Base-by-base conservation (phyloP, 2,329 filamentous ascomycete genomes). In the Akanthomyces lecanii region DNA sequence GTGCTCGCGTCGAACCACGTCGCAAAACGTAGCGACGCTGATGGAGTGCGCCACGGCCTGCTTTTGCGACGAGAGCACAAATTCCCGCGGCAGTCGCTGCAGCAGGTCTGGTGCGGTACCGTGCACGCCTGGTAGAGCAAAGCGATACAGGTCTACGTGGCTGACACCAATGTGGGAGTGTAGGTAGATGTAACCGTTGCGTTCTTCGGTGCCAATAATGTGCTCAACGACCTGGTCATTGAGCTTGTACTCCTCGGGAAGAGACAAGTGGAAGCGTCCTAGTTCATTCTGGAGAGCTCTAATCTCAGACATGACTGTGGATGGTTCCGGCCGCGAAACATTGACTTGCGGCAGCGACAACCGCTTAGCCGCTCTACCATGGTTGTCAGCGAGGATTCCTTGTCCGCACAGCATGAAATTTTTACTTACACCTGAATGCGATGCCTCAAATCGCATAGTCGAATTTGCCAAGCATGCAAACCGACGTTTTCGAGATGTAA, bases 101-200 rank as follows among this genome's bases (percentile, higher is more conserved):
- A 75, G 66, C 8, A 77, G 66, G 4, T 76, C 73, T 11, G 70
- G 64, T 4, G 71, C 70, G 0, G 72, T 71, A 28, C 75, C 74
- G 16, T 71, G 67, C 1, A 76, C 68, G 0, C 73, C 73, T 0
- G 76, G 76, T 7, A 78, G 66, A 16, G 74, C 71, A 62, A 77
- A 76, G 12, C 76, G 71, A 63, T 78, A 78, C 7, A 78, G 66
- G 38, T 78, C 75, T 14, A 78, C 71, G 60, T 78, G 74, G 44
- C 73, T 69, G 7, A 72, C 70, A 30, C 72, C 73, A 21, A 77
- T 68, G 55, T 73, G 71, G 1, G 72, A 73, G 65, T 77, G 75
- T 30, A 78, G 69, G 65, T 74, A 75, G 38, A 76, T 70, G 52
- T 75, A 78, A 28, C 73, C 74, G 6, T 70, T 67, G 25, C 73